Conservation (phyloP, 768 basidiomycete species). For the Macrolepiota fuliginosa region DNA sequence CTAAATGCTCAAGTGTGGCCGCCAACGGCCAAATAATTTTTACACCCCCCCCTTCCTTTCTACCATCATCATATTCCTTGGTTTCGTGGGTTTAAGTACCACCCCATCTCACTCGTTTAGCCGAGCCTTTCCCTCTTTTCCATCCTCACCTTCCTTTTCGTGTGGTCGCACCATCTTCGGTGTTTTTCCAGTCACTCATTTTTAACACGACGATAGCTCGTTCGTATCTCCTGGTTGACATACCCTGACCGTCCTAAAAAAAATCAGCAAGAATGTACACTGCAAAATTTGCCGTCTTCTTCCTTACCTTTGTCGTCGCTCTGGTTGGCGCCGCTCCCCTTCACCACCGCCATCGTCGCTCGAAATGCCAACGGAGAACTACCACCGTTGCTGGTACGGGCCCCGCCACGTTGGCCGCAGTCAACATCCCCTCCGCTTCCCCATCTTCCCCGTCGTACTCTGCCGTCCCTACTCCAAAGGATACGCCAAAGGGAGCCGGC, state of each 20-base stretch:
- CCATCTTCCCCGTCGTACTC: neutral
- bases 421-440: neutral
- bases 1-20: neutral
- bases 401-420: neutral
- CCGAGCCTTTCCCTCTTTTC: constrained; percentile 11
- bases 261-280: constrained; percentile 19
- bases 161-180: constrained; percentile 17
- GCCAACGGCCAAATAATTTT: constrained; percentile 6
- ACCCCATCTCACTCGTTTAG: constrained; percentile 7
- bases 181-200: constrained; percentile 15
- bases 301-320: constrained; percentile 23
- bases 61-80: constrained; percentile 7
- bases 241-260: neutral
- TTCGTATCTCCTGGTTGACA: constrained; percentile 1
- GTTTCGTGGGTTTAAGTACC: constrained; percentile 12
- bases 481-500: neutral
- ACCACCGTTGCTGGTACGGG: neutral
- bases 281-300: constrained; percentile 19
- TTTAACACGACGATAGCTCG: neutral
- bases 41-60: constrained; percentile 3
- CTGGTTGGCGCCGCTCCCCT: constrained; percentile 21
- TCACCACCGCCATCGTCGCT: constrained; percentile 17
- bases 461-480: constrained; percentile 1
- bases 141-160: constrained; percentile 16
- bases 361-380: constrained; percentile 8